phyloP scores from a whole-genome alignment of 2,329 filamentous ascomycete species.

The Pezizomycotina sp. region DNA sequence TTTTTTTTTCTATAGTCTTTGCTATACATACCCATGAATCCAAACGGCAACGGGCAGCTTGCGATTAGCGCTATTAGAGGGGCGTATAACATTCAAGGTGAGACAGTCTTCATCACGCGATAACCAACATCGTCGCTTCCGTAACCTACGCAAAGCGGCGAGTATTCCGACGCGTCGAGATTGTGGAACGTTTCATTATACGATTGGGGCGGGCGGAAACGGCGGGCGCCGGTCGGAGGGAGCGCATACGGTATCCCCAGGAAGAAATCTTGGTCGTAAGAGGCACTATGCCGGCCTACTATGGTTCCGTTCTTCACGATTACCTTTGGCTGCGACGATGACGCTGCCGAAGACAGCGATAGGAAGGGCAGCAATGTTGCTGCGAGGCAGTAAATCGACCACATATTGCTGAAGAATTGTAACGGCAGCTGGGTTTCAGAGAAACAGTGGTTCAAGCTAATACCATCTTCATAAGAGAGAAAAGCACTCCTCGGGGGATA shows the following conservation, averaged over 20 bases:
- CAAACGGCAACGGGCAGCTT: conserved; percentile 27
- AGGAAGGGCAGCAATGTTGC: too few relatives aligned
- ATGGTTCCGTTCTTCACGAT: conserved; percentile 35
- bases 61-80: conserved; percentile 8
- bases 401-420: too few relatives aligned
- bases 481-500: too few relatives aligned
- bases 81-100: conserved; percentile 28
- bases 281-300: conserved; percentile 29
- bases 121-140: conserved; percentile 6
- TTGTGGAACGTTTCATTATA: conserved; percentile 23
- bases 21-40: conserved; percentile 29
- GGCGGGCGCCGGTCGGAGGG: conserved; percentile 37
- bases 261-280: conserved; percentile 37
- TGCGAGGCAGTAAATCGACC: too few relatives aligned
- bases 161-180: conserved; percentile 24
- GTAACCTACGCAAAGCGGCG: conserved; percentile 26
- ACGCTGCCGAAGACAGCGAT: too few relatives aligned
- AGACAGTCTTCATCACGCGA: conserved; percentile 28
- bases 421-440: too few relatives aligned
- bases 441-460: too few relatives aligned
- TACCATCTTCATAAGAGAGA: too few relatives aligned
- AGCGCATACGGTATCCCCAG: conserved; percentile 42
- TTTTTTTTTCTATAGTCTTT: too few relatives aligned
- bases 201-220: conserved; percentile 31
- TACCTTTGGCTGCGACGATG: conserved; percentile 27